Base-by-base conservation (phyloP, 129 eudicot species). In the Heracleum sosnowskyi region DNA sequence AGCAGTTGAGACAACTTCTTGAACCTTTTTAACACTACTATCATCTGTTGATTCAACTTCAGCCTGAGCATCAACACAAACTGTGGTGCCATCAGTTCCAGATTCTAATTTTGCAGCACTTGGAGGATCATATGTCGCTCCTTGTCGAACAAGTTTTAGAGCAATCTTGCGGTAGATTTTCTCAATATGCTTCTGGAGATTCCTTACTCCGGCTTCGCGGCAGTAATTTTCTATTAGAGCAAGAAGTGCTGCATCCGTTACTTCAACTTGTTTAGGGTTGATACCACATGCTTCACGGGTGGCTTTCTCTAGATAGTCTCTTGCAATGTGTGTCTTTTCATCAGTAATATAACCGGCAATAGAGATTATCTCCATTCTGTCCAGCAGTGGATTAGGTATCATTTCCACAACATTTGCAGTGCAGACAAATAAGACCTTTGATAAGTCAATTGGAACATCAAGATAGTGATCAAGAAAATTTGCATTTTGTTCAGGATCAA, bases 131-230 rank as follows among this genome's bases (percentile, higher is more conserved):
- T 42, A 76, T 60, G 84, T 42, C 75, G 81, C 84, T 83, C 92
- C 97, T 69, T 85, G 83, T n/a, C 97, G 84, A 64, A 95, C 99
- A 83, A 92, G 92, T 72, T 88, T 81, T 62, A 92, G 85, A 66
- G 97, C 97, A 85, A 95, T 95, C 99, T 96, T 96, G 86, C 99
- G 94, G 77, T 96, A 96, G 42, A 96, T 96, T 81, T 96, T 96
- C 83, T 96, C 99, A 68, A 96, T 96, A 64, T 96, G 99, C 85
- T 96, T 96, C 62, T 96, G 99, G 79, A 96, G 97, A 87, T 87
- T 96, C 34, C 99, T 85, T 34, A 96, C 99, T 29, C 99, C 99
- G 63, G 99, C 97, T 88, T 96, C 99, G 46, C 99, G 85, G 82
- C 99, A 96, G 86, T 96, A 96, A 86, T 87, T 96, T 86, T 96